Conservation (phyloP, 768 basidiomycete species). For the Naganishia onofrii region DNA sequence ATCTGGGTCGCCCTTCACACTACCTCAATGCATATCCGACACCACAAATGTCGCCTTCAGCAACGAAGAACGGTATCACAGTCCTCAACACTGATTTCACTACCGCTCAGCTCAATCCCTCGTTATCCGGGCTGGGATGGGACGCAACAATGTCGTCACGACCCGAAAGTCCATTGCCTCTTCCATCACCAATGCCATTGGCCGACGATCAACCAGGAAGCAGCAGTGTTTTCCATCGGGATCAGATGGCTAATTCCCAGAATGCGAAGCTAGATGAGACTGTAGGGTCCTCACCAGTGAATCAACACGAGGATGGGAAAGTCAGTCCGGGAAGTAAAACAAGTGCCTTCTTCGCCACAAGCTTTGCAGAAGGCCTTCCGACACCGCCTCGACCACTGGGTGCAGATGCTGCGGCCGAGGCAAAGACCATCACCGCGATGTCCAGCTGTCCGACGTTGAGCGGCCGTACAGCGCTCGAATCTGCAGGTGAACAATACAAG, state of each 20-base stretch:
- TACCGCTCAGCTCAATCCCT: neutral
- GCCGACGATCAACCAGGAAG: constrained; percentile 4
- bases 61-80: neutral
- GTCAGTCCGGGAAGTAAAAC: constrained; percentile 37
- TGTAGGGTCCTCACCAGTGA: neutral
- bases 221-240: neutral
- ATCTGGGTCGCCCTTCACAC: neutral
- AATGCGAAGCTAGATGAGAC: neutral
- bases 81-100: neutral
- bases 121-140: neutral
- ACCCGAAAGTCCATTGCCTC: constrained; percentile 13
- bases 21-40: constrained; percentile 8
- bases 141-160: neutral
- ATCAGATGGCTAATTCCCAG: too few relatives aligned
- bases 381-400: constrained; percentile 44
- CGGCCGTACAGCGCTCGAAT: neutral
- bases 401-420: constrained; percentile 2
- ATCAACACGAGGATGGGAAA: neutral
- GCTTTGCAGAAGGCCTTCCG: constrained; percentile 37
- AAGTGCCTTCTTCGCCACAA: constrained; percentile 46
- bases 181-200: constrained; percentile 27
- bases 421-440: constrained; percentile 25
- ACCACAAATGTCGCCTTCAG: neutral
- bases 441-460: constrained; percentile 32
- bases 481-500: neutral